phyloP scores from a whole-genome alignment of 2,329 filamentous ascomycete species.

The Exophiala oligosperma region DNA sequence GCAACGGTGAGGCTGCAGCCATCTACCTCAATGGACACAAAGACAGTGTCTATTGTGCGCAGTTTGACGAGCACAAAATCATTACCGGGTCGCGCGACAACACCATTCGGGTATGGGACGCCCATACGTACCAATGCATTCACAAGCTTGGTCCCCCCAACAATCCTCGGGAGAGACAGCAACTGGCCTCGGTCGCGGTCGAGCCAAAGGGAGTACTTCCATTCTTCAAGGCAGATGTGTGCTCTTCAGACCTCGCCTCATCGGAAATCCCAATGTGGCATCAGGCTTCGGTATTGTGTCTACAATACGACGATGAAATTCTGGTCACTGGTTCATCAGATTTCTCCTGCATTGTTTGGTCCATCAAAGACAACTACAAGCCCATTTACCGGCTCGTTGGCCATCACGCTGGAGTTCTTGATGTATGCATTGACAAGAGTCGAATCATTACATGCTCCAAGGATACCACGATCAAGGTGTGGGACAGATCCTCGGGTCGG shows the following conservation, averaged over 20 bases:
- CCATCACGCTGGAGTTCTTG: constrained; percentile 85
- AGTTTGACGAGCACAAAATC: constrained; percentile 98
- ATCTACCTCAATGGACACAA: constrained; percentile 91
- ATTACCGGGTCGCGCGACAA: constrained; percentile 94
- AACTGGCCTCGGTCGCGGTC: constrained; percentile 52
- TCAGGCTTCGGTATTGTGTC: constrained; percentile 87
- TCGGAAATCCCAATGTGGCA: constrained; percentile 58
- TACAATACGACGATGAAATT: constrained; percentile 91
- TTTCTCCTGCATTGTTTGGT: constrained; percentile 86
- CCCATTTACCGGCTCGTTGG: constrained; percentile 75
- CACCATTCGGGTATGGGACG: constrained; percentile 95
- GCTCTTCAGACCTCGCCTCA: constrained; percentile 43
- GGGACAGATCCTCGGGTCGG: constrained; percentile 78
- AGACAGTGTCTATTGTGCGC: constrained; percentile 95
- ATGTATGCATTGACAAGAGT: constrained; percentile 87
- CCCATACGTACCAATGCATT: constrained; percentile 80
- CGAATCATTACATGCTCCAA: constrained; percentile 98
- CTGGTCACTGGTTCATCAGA: constrained; percentile 96
- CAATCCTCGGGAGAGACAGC: constrained; percentile 52
- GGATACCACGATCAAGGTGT: constrained; percentile 89
- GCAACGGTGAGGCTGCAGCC: constrained; percentile 71
- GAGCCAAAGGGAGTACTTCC: constrained; percentile 41
- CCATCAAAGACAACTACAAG: constrained; percentile 73
- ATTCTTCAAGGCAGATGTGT: constrained; percentile 50
- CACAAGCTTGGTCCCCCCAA: constrained; percentile 82